Evolutionary conservation across 306 rosid species (phyloP).

Genomic region (Vicia villosa): DNA sequence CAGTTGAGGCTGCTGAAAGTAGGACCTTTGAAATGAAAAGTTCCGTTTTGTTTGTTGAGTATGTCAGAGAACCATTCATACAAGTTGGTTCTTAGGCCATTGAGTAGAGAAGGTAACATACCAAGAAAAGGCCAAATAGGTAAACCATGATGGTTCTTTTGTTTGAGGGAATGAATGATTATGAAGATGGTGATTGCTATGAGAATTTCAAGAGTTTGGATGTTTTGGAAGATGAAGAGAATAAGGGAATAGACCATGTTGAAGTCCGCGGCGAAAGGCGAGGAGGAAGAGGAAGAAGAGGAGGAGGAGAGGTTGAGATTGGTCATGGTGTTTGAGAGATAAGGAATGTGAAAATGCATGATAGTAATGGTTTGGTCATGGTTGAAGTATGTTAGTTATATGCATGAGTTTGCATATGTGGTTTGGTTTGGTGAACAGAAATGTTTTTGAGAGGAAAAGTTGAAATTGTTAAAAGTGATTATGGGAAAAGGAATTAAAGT

Average conservation of each 20-base stretch:
- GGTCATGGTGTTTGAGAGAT: conserved; percentile 48
- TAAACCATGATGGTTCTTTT: conserved; percentile 59
- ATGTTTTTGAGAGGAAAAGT: conserved; percentile 22
- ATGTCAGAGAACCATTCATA: conserved; percentile 74
- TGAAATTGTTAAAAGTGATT: background rate
- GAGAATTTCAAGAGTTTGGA: conserved; percentile 62
- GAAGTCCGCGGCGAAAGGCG: background rate
- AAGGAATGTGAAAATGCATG: conserved; percentile 35
- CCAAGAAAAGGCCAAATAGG: conserved; percentile 81
- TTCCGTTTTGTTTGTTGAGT: conserved; percentile 52
- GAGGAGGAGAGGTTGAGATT: conserved; percentile 37
- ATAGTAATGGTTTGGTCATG: conserved; percentile 37
- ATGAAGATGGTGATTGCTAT: conserved; percentile 62
- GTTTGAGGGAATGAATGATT: conserved; percentile 62
- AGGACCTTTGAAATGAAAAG: conserved; percentile 74
- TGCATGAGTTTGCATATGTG: conserved; percentile 2
- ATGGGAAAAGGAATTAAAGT: background rate
- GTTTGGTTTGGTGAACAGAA: conserved; percentile 87
- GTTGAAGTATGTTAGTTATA: conserved; percentile 45
- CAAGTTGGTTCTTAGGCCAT: conserved; percentile 43
- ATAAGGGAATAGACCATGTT: conserved; percentile 1
- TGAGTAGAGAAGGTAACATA: conserved; percentile 73
- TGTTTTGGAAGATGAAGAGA: conserved; percentile 38
- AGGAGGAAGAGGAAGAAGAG: background rate
- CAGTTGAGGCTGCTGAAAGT: conserved; percentile 66